These are phyloP conservation scores for Myochromella boudieri DNA, from an alignment of 768 basidiomycete species.

Conservation along the genomic window DNA sequence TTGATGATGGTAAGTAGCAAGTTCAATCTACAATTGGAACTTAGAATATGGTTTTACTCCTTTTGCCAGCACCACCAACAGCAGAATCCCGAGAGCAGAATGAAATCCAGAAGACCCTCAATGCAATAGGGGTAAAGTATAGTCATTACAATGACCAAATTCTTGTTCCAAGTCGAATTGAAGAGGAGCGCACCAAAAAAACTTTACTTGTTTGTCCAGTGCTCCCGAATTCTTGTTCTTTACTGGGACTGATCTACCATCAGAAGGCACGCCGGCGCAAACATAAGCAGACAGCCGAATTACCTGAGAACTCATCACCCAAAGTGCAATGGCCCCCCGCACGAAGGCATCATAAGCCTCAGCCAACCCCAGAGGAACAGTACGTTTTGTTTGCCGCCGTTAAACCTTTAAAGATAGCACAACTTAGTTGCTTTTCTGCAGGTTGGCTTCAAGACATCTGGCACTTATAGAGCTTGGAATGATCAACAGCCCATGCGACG, in stretches of 20 bases:
- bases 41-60: too few species aligned
- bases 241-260: not conserved
- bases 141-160: constrained; percentile 76
- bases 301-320: constrained; percentile 25
- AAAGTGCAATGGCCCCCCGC: constrained; percentile 64
- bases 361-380: constrained; percentile 50
- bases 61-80: constrained; percentile 33
- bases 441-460: constrained; percentile 51
- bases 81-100: constrained; percentile 38
- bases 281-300: constrained; percentile 18
- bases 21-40: not conserved
- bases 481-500: constrained; percentile 50
- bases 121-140: constrained; percentile 64
- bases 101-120: constrained; percentile 53
- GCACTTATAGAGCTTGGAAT: constrained; percentile 65
- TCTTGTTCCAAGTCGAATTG: constrained; percentile 65
- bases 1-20: constrained; percentile 58
- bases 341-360: constrained; percentile 54
- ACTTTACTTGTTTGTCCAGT: constrained; percentile 44
- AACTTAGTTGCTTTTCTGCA: constrained; percentile 23
- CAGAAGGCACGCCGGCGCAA: constrained; percentile 32
- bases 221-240: not conserved
- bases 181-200: constrained; percentile 59
- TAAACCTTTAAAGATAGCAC: not conserved
- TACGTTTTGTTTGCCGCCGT: constrained; percentile 25